Evolutionary conservation across 2,329 filamentous ascomycete species (phyloP), one percentile per base, ranked within the genome.

Genomic region (Exophiala sp.): DNA sequence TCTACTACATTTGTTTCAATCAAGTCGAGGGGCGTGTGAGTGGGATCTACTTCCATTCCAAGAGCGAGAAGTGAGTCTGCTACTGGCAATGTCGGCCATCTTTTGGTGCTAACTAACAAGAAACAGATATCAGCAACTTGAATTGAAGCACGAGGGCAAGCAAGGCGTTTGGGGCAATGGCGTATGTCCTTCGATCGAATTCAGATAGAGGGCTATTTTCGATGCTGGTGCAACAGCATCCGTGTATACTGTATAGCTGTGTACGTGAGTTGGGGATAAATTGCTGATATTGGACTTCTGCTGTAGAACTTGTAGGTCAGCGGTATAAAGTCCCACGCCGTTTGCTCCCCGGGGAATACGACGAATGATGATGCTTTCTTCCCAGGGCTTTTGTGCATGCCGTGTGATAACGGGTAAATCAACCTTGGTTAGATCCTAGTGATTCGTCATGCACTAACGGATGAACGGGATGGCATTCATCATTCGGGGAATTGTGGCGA

Each of bases 1-100:
- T 99, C 69, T 99, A 97, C 70, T 99, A 99, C 68, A 97, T 99
- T 62, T 96, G 91, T 75, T 97, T 97, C 76, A 96, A 97, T 71
- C 92, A 97, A 72, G 76, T 90, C 45, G 82, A 86, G 60, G 94
- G 92, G 6, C 86, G 82, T 60, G 88, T 99, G 38, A 91, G 85
- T 66, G 94, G 94, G 14, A 96, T 97, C 54, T 99, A 99, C 73
- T 99, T 96, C 70, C 94, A 99, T 74, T 88, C 89, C 10, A 96
- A 95, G 76, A 97, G 91, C 74, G 92, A 97, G 76, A 96, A 92
- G 89, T 96, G 73, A 74, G 88, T 81, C 9, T 8, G 32, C 6
- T 7, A 9, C 38, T 5, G 29, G 18, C 29, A 35, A 43, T 24
- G 32, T 14, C 5, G 10, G 16, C 8, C 14, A n/a, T 16, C 12